Conservation (phyloP, 1,284 basidiomycete species). For the Fomitopsis schrenkii region DNA sequence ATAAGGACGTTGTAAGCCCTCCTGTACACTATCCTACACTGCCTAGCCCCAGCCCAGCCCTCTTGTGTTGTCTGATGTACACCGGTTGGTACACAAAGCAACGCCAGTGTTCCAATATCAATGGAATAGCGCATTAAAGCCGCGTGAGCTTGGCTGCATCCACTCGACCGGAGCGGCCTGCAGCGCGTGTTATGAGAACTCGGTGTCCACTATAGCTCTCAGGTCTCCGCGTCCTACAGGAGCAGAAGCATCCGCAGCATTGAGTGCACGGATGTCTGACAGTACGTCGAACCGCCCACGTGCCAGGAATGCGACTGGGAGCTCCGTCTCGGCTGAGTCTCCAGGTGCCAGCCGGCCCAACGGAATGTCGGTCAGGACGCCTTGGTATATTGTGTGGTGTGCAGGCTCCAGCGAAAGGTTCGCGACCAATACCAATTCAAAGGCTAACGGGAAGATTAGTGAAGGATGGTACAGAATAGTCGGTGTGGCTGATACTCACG, state of each 20-base stretch:
- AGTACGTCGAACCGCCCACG: slow-evolving; percentile 68
- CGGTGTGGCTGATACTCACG: slow-evolving; percentile 34
- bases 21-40: slow-evolving; percentile 17
- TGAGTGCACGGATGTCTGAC: slow-evolving; percentile 45
- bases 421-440: slow-evolving; percentile 46
- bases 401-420: slow-evolving; percentile 52
- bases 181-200: not conserved
- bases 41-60: not conserved
- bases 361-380: slow-evolving; percentile 53
- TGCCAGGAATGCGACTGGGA: slow-evolving; percentile 72
- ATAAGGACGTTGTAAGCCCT: slow-evolving; percentile 7
- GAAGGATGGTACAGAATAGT: slow-evolving; percentile 6
- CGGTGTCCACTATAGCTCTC: slow-evolving; percentile 13
- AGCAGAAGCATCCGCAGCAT: slow-evolving; percentile 2
- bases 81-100: slow-evolving; percentile 8
- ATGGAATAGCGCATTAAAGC: not conserved
- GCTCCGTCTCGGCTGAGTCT: slow-evolving; percentile 47
- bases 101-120: not conserved
- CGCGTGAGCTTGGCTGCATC: not conserved
- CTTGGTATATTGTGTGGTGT: slow-evolving; percentile 70
- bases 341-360: slow-evolving; percentile 54
- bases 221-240: slow-evolving; percentile 19
- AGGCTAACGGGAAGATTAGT: slow-evolving; percentile 32
- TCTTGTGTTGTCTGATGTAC: slow-evolving; percentile 4
- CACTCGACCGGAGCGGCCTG: not conserved